Base-by-base conservation (phyloP, 768 basidiomycete genomes). In the Rhodotorula sphaerocarpa region DNA sequence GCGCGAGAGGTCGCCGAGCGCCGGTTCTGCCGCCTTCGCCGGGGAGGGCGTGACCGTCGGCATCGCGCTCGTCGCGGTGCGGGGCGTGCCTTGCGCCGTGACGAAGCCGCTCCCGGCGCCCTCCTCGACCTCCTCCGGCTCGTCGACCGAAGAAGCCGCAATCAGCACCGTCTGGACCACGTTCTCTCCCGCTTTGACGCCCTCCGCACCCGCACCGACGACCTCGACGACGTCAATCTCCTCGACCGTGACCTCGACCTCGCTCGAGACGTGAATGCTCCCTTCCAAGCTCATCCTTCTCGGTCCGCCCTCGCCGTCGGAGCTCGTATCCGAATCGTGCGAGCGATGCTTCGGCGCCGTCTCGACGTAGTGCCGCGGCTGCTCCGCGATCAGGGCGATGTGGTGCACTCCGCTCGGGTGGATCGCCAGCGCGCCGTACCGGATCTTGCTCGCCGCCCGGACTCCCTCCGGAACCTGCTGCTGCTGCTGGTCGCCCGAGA, bases 201-300 rank as follows among this genome's bases (percentile, higher is more conserved):
- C 25, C 44, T 43, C 42, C 27, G 50, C 48, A 14, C n/a, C 41
- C 23, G 15, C 53, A 27, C 34, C 11, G 11, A 51, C 33, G 50
- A 51, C 16, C 12, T 33, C 45, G 46, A 53, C 44, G 46, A 41
- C 11, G 39, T 43, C 25, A 31, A 34, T 23, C 28, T 45, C 43
- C 27, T 55, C 57, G 30, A 55, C 57, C 25, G 23, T 7, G 14
- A 61, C 60, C 39, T 50, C 57, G 23, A 62, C 59, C 41, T 58
- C 59, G 27, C 47, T 55, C 47, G 33, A 18, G 45, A 66, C 65
- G 34, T 61, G 42, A 30, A 66, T 66, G 42, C 47, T 45, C 30
- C 56, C 56, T 23, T 66, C 65, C 20, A 66, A 47, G 21, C 52
- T 55, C 65, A 62, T 66, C 27, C 65, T 21, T 23, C 64, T n/a